Conservation (phyloP, 495 filamentous ascomycete species). For the Thozetella sp. region DNA sequence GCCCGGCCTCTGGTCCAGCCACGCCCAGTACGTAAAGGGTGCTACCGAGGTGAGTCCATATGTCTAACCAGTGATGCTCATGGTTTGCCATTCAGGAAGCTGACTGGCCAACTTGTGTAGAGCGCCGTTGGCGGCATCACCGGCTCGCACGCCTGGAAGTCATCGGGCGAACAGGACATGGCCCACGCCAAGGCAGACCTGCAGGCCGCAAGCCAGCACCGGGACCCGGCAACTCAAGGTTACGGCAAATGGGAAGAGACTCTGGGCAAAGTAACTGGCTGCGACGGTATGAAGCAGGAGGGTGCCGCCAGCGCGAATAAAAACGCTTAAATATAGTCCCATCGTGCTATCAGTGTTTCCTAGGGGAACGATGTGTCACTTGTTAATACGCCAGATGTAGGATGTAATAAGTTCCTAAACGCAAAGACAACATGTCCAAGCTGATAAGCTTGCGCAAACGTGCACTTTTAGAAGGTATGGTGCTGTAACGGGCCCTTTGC, state of each 20-base stretch:
- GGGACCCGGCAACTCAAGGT: constrained; percentile 35
- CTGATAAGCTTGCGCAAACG: too few species aligned
- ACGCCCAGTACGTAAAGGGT: constrained; percentile 50
- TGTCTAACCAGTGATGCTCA: background rate
- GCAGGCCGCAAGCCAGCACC: constrained; percentile 37
- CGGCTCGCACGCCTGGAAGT: constrained; percentile 44
- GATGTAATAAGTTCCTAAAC: background rate
- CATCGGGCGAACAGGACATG: constrained; percentile 46
- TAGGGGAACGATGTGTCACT: too few species aligned
- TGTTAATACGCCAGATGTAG: background rate
- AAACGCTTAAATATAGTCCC: background rate
- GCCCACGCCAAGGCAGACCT: constrained; percentile 39
- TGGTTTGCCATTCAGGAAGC: constrained; percentile 4
- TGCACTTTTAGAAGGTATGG: too few species aligned
- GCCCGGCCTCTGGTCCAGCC: constrained; percentile 39
- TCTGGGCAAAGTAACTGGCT: constrained; percentile 39
- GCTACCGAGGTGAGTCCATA: constrained; percentile 37
- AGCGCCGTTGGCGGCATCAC: constrained; percentile 37
- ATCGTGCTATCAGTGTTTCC: too few species aligned
- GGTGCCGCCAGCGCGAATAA: constrained; percentile 35
- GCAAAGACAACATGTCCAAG: too few species aligned
- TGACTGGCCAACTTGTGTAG: constrained; percentile 12
- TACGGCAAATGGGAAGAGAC: constrained; percentile 47
- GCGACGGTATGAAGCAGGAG: constrained; percentile 48
- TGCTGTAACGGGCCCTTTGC: too few species aligned